These are phyloP conservation scores for Syzygium oleosum DNA, from an alignment of 345 rosid genomes.

Conservation along the genomic window DNA sequence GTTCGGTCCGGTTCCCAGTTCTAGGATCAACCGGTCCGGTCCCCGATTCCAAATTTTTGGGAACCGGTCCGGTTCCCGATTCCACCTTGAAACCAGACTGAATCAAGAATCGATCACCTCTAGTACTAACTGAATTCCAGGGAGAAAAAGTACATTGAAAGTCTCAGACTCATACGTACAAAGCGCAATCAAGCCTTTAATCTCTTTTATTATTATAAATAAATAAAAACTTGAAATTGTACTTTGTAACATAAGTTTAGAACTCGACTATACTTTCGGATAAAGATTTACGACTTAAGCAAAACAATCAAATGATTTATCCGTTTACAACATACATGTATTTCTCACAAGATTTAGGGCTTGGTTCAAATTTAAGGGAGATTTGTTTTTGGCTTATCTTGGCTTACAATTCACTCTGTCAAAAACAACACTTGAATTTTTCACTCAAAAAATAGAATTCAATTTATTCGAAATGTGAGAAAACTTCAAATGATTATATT, in stretches of 20 bases:
- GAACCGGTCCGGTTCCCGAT: too few relatives aligned
- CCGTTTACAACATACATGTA: not conserved
- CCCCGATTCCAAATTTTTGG: too few relatives aligned
- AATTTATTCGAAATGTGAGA: not conserved
- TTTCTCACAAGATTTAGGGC: not conserved
- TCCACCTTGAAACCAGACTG: too few relatives aligned
- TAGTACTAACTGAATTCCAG: not conserved
- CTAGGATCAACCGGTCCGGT: too few relatives aligned
- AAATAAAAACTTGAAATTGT: not conserved
- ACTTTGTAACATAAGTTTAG: not conserved
- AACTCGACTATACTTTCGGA: rapidly evolving
- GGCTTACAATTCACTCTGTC: not conserved
- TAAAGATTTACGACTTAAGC: not conserved
- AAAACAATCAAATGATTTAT: not conserved
- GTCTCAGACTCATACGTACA: not conserved
- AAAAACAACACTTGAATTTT: not conserved
- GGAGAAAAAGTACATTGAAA: not conserved
- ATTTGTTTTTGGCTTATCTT: not conserved
- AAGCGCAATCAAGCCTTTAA: not conserved
- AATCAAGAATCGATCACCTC: too few relatives aligned
- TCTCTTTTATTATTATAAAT: not conserved
- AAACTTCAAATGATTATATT: not conserved
- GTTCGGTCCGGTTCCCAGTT: too few relatives aligned
- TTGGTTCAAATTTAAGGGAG: not conserved
- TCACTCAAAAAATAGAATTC: not conserved